Evolutionary conservation across 257 asterid species (phyloP).

Genomic region (Ilex asprella): DNA sequence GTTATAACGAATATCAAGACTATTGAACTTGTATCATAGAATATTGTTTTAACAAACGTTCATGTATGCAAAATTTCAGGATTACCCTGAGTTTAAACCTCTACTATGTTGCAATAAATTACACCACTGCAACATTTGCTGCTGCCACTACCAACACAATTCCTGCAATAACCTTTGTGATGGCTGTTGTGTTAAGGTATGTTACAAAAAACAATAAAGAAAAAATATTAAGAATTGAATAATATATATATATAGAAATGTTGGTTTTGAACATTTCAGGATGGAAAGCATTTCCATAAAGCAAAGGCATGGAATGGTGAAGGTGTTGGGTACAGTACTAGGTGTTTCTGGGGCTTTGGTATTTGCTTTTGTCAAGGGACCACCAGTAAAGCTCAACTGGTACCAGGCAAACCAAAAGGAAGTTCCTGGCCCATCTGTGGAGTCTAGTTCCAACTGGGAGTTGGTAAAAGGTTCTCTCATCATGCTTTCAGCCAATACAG

Average conservation of each 20-base stretch:
- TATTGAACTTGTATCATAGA: too few relatives aligned
- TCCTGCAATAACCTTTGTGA: slow-evolving; percentile 50
- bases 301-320: slow-evolving; percentile 31
- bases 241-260: neutral
- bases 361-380: slow-evolving; percentile 59
- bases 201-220: neutral
- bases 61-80: slow-evolving; percentile 24
- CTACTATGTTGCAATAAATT: slow-evolving; percentile 42
- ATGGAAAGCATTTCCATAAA: slow-evolving; percentile 42
- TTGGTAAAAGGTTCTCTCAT: slow-evolving; percentile 48
- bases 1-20: too few relatives aligned
- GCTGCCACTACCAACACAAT: slow-evolving; percentile 49
- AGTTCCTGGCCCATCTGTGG: neutral
- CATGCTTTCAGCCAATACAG: slow-evolving; percentile 43
- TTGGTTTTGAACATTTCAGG: slow-evolving; percentile 20
- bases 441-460: slow-evolving; percentile 20
- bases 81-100: slow-evolving; percentile 47
- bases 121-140: slow-evolving; percentile 62
- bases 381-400: slow-evolving; percentile 30
- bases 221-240: too few relatives aligned
- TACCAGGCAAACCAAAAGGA: neutral
- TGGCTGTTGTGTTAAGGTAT: slow-evolving; percentile 41
- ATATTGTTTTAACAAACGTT: too few relatives aligned
- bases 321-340: slow-evolving; percentile 35
- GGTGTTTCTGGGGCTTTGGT: slow-evolving; percentile 56